Percentiles rank a stretch among this genome's conserved stretches.
These are phyloP conservation scores for Epichloe glyceriae DNA, from an alignment of 2,329 filamentous ascomycete genomes.

Conservation along the genomic window DNA sequence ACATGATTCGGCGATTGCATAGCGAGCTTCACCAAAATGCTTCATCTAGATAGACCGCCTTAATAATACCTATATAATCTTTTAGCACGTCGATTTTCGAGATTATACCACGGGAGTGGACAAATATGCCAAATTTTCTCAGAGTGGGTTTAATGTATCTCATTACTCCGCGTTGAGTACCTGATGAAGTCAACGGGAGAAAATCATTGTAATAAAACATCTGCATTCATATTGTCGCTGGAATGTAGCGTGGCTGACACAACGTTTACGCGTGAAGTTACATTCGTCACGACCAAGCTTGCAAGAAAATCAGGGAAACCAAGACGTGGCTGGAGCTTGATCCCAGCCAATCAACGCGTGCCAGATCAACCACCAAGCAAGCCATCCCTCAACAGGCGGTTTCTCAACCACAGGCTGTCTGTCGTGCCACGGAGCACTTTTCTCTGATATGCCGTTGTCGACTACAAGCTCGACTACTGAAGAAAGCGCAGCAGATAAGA, in stretches of 20 bases:
- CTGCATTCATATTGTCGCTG: not conserved
- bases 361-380: not conserved
- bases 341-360: not conserved
- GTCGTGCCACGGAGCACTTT: too few species aligned
- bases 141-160: not conserved
- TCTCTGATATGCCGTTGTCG: too few species aligned
- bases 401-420: too few species aligned
- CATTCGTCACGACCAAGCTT: too few species aligned
- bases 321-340: not conserved
- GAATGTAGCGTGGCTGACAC: not conserved
- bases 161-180: not conserved
- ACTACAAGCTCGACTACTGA: too few species aligned
- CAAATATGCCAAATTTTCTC: not conserved
- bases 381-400: too few species aligned
- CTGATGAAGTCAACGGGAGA: not conserved
- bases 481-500: too few species aligned
- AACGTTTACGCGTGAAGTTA: not conserved
- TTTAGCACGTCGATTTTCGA: not conserved
- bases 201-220: not conserved
- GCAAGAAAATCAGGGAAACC: not conserved
- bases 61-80: conserved; percentile 1
- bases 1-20: conserved; percentile 5
- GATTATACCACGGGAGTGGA: not conserved
- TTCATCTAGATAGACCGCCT: conserved; percentile 2
- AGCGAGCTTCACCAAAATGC: conserved; percentile 5